phyloP scores from a whole-genome alignment of 2,329 filamentous ascomycete species.

The Penicillium digitatum region DNA sequence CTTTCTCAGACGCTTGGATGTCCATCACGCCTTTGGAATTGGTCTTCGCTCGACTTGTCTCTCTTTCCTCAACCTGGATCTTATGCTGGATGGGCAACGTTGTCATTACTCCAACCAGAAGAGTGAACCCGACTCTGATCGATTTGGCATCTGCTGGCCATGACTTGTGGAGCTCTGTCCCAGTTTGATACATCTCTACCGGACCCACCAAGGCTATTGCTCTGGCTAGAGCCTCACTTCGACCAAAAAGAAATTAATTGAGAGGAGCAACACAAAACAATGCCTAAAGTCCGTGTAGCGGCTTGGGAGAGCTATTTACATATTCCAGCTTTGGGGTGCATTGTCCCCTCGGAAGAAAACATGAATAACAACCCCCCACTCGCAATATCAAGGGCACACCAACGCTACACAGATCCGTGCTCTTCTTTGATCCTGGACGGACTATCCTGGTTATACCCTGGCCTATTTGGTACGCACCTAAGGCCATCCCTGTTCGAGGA shows the following conservation, averaged over 20 bases:
- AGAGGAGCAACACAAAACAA: conserved; percentile 5
- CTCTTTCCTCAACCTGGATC: neutral
- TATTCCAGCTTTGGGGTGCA: conserved; percentile 9
- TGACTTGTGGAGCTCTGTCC: neutral
- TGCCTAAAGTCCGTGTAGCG: conserved; percentile 8
- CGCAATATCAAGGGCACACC: conserved; percentile 7
- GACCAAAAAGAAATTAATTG: neutral
- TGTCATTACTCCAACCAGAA: neutral
- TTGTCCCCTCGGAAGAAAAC: conserved; percentile 21
- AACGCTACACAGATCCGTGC: conserved; percentile 23
- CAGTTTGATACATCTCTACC: neutral
- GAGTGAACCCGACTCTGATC: neutral
- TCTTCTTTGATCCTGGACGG: conserved; percentile 20
- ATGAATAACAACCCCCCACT: conserved; percentile 9
- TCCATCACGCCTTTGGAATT: neutral
- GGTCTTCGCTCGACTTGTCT: neutral
- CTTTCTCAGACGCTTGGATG: neutral
- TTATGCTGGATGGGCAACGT: neutral
- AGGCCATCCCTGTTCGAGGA: conserved; percentile 21
- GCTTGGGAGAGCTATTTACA: conserved; percentile 8
- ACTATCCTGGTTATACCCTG: conserved; percentile 20
- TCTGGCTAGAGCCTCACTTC: neutral
- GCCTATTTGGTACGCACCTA: conserved; percentile 17
- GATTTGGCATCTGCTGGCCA: neutral
- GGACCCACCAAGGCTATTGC: neutral